Percentiles rank a stretch among this genome's conserved stretches.
Evolutionary conservation across 73 alveolate species (phyloP).

Genomic region (Paramecium biaurelia): DNA sequence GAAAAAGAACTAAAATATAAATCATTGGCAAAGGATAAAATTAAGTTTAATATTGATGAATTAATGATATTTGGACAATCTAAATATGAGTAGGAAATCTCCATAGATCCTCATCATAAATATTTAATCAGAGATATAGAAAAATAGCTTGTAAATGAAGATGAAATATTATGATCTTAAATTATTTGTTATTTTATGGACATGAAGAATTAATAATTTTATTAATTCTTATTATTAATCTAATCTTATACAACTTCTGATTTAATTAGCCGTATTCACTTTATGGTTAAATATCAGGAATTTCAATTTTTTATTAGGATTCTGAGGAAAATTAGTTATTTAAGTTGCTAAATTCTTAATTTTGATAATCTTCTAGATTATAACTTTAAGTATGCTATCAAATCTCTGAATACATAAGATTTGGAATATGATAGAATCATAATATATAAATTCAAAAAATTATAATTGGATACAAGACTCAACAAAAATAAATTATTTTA

Average conservation of each 20-base stretch:
- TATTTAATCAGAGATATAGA: neutral
- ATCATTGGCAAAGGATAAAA: neutral
- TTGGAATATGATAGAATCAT: no score
- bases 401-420: no score
- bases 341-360: no score
- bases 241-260: neutral
- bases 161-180: neutral
- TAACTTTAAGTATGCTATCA: no score
- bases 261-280: no score
- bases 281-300: no score
- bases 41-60: neutral
- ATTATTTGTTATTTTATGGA: neutral
- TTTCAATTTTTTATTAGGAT: no score
- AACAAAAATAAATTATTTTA: no score
- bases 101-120: neutral
- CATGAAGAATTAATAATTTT: neutral
- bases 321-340: no score
- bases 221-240: neutral
- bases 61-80: neutral
- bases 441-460: no score
- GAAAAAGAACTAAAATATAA: neutral
- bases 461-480: no score
- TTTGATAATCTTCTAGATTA: no score
- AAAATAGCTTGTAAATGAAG: neutral
- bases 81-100: neutral